These are phyloP conservation scores for Ramaria sp. DNA, from an alignment of 768 basidiomycete genomes.

Conservation along the genomic window DNA sequence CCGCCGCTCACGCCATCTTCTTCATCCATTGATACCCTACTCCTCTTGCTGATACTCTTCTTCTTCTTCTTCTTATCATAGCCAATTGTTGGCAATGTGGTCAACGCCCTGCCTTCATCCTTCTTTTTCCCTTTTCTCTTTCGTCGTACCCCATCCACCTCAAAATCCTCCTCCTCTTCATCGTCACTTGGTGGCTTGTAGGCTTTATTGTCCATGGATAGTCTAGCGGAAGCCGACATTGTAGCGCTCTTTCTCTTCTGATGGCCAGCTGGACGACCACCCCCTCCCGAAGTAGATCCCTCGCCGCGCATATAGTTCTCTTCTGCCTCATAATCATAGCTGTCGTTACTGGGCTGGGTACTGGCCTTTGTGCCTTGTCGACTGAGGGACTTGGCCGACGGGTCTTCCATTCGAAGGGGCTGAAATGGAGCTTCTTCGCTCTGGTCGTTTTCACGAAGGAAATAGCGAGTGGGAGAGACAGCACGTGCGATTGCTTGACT, in stretches of 20 bases:
- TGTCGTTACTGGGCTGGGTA: conserved; percentile 22
- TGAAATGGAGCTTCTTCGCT: conserved; percentile 33
- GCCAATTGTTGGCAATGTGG: conserved; percentile 54
- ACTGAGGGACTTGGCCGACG: conserved; percentile 25
- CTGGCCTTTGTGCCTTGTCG: conserved; percentile 5
- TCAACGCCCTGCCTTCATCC: conserved; percentile 47
- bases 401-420: conserved; percentile 13
- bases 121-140: conserved; percentile 39
- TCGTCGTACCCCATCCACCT: conserved; percentile 41
- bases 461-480: conserved; percentile 45
- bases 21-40: conserved; percentile 29
- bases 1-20: conserved; percentile 33
- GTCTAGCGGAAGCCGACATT: conserved; percentile 28
- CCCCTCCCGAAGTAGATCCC: background rate
- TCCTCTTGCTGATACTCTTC: conserved; percentile 29
- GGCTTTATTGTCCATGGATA: conserved; percentile 72
- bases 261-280: conserved; percentile 26
- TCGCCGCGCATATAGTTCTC: conserved; percentile 31
- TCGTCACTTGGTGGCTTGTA: conserved; percentile 62
- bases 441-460: conserved; percentile 50
- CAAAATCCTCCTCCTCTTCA: conserved; percentile 51
- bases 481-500: conserved; percentile 45
- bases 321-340: conserved; percentile 73
- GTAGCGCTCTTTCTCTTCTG: conserved; percentile 23
- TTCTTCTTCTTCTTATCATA: conserved; percentile 54